A percentile compares a stretch with the other conserved stretches of the same genome.
These are phyloP conservation scores for Mycogone perniciosa DNA, from an alignment of 2,329 filamentous ascomycete genomes.

Conservation along the genomic window DNA sequence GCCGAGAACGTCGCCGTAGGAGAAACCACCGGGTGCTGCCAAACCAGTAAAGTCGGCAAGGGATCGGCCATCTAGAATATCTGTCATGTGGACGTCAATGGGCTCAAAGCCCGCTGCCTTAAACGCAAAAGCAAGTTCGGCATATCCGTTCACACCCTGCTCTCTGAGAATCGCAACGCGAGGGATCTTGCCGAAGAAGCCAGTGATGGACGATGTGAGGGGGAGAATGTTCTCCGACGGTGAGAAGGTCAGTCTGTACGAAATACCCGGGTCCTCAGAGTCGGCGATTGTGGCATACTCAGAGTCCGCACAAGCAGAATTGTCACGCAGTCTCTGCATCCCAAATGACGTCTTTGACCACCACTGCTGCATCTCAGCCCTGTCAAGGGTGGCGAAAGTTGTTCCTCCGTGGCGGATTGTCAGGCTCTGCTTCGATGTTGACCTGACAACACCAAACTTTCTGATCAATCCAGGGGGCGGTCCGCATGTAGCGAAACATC, in stretches of 20 bases:
- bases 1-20: conserved; percentile 77
- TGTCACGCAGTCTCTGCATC: conserved; percentile 87
- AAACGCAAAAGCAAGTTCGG: conserved; percentile 98
- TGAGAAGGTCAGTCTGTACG: conserved; percentile 75
- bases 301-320: conserved; percentile 75
- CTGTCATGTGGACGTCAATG: conserved; percentile 95
- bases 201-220: conserved; percentile 38
- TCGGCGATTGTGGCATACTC: conserved; percentile 74
- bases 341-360: conserved; percentile 86
- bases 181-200: conserved; percentile 53
- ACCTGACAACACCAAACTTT: conserved; percentile 73
- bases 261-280: conserved; percentile 71
- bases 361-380: conserved; percentile 72
- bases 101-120: conserved; percentile 83
- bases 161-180: conserved; percentile 90
- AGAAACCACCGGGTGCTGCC: conserved; percentile 95
- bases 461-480: conserved; percentile 74
- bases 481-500: conserved; percentile 86
- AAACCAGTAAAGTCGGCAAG: conserved; percentile 80
- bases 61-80: conserved; percentile 73
- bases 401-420: conserved; percentile 66
- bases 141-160: conserved; percentile 89
- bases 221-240: conserved; percentile 72
- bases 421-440: conserved; percentile 65
- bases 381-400: conserved; percentile 61